These are phyloP conservation scores for Ophiostoma populinum DNA, from an alignment of 2,329 filamentous ascomycete species.

Conservation along the genomic window DNA sequence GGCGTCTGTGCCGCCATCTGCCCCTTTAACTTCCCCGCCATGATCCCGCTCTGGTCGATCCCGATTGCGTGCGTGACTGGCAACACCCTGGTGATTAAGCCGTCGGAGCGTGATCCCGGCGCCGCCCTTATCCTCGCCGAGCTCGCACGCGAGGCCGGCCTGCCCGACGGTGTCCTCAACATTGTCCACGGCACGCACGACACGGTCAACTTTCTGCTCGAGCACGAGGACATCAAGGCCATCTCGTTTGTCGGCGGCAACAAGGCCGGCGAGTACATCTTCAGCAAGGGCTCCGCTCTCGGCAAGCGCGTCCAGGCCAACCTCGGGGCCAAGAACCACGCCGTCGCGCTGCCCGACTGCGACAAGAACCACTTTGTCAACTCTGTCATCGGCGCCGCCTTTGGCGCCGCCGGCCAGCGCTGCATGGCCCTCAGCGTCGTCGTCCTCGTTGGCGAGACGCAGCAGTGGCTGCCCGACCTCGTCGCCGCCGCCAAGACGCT, in stretches of 20 bases:
- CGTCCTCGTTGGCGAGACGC: slow-evolving; percentile 74
- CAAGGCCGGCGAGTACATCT: slow-evolving; percentile 81
- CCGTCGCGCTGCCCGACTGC: slow-evolving; percentile 65
- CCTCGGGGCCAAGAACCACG: slow-evolving; percentile 77
- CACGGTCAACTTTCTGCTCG: slow-evolving; percentile 72
- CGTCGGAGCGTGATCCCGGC: slow-evolving; percentile 69
- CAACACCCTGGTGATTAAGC: slow-evolving; percentile 72
- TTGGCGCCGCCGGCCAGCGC: slow-evolving; percentile 68
- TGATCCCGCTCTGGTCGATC: slow-evolving; percentile 81
- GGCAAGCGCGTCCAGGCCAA: slow-evolving; percentile 82
- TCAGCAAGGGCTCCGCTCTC: slow-evolving; percentile 57
- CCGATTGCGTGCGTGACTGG: slow-evolving; percentile 69
- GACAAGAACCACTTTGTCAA: slow-evolving; percentile 84
- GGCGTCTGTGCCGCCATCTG: slow-evolving; percentile 72
- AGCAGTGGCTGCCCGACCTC: slow-evolving; percentile 63
- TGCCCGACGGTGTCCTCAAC: slow-evolving; percentile 68
- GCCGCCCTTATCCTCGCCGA: slow-evolving; percentile 79
- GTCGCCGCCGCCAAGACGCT: slow-evolving; percentile 58
- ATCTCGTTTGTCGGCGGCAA: slow-evolving; percentile 75
- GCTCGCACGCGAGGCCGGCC: slow-evolving; percentile 61
- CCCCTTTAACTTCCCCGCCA: slow-evolving; percentile 81
- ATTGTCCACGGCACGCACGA: slow-evolving; percentile 64
- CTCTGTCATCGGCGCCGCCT: slow-evolving; percentile 66
- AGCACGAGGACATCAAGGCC: slow-evolving; percentile 71
- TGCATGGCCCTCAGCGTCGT: slow-evolving; percentile 77